Evolutionary conservation across 257 asterid genomes (phyloP).

Genomic region (Fraxinus americana): DNA sequence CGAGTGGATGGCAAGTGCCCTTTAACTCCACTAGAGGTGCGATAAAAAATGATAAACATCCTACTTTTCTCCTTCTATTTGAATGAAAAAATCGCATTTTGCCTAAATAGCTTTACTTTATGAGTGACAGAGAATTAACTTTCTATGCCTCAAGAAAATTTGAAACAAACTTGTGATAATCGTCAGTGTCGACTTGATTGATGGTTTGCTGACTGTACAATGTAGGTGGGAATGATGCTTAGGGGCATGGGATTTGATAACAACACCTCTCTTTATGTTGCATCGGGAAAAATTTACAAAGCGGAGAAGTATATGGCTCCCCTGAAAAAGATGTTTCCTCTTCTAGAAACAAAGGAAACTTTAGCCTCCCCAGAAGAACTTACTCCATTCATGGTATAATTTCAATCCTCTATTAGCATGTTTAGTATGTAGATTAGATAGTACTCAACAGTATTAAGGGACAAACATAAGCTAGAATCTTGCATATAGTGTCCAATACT

Average conservation of each 20-base stretch:
- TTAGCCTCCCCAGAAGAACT: conserved; percentile 82
- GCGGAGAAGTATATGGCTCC: conserved; percentile 94
- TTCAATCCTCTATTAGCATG: not conserved
- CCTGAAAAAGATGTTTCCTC: conserved; percentile 91
- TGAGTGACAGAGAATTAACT: not conserved
- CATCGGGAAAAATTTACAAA: conserved; percentile 90
- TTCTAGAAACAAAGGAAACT: conserved; percentile 75
- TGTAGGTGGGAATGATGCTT: conserved; percentile 97
- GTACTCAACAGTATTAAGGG: not conserved
- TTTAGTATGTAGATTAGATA: not conserved
- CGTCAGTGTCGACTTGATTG: not conserved
- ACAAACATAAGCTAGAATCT: not conserved
- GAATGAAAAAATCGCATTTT: not conserved
- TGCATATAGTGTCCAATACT: not conserved
- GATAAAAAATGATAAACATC: conserved; percentile 8
- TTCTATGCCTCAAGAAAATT: not conserved
- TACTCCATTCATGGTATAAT: conserved; percentile 68
- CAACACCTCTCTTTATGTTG: conserved; percentile 80
- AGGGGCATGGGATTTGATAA: conserved; percentile 98
- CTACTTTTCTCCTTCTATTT: not conserved
- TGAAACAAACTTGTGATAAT: not conserved
- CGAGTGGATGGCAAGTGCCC: conserved; percentile 98
- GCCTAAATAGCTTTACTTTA: not conserved
- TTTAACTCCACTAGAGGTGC: conserved; percentile 94
- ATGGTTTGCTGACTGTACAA: conserved; percentile 11